A percentile compares a stretch with the other conserved stretches of the same genome.
phyloP scores from a whole-genome alignment of 352 stramenopile species.

The Globisporangium viniferum region DNA sequence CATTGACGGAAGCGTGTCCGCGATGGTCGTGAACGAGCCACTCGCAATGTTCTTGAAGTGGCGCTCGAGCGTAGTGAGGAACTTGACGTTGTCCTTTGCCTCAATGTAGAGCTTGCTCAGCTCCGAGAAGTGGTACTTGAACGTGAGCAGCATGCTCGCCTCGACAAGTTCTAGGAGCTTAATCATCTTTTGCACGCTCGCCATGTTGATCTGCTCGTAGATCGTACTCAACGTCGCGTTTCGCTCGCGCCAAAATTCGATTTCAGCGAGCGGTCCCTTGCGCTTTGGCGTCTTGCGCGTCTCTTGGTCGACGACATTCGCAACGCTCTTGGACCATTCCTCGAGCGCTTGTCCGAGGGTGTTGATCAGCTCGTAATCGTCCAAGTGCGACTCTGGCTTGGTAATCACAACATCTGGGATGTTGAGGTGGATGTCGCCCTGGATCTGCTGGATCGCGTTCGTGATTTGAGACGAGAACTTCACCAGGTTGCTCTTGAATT shows the following conservation, averaged over 20 bases:
- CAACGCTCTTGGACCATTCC: conserved; percentile 91
- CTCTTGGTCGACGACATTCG: conserved; percentile 89
- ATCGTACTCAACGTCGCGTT: conserved; percentile 94
- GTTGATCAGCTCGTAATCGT: conserved; percentile 86
- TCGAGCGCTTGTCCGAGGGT: conserved; percentile 90
- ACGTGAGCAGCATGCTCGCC: conserved; percentile 87
- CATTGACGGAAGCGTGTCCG: conserved; percentile 94
- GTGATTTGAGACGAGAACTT: conserved; percentile 93
- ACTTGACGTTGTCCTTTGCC: conserved; percentile 96
- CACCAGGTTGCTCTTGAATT: conserved; percentile 88
- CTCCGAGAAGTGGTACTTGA: conserved; percentile 94
- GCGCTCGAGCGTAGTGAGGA: conserved; percentile 93
- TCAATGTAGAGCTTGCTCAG: conserved; percentile 94
- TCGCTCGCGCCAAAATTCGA: conserved; percentile 95
- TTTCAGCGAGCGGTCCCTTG: conserved; percentile 91
- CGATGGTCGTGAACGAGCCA: conserved; percentile 89
- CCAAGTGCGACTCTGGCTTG: conserved; percentile 80
- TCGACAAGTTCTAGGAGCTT: conserved; percentile 91
- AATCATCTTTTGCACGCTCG: conserved; percentile 94
- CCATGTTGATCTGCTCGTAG: conserved; percentile 96
- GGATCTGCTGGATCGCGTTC: conserved; percentile 92
- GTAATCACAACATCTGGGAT: conserved; percentile 91
- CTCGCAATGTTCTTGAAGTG: conserved; percentile 95
- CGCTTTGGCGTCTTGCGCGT: conserved; percentile 81
- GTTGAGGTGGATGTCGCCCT: conserved; percentile 91